Base-by-base conservation (phyloP, 768 basidiomycete genomes). In the Pulveroboletus ravenelii region DNA sequence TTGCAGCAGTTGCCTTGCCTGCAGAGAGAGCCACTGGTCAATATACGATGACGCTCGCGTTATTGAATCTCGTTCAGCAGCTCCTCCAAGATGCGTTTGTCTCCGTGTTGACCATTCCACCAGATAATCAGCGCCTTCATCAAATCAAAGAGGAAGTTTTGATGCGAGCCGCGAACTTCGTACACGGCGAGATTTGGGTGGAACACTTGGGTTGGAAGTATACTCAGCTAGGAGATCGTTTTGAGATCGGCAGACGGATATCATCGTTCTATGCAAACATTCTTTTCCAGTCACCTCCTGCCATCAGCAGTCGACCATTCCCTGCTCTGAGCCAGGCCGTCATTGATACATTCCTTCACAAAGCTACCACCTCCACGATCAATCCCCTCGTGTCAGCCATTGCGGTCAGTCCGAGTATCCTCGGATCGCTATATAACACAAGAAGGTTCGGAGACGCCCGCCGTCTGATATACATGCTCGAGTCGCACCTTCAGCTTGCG, bases 131-230 rank as follows among this genome's bases (percentile, higher is more conserved):
- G 6, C 80, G 79, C 30, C 74, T 86, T 31, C 82, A 78, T 45
- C 82, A 82, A 58, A 71, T 93, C 48, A 93, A 93, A 62, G 87
- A 89, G 59, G 89, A 91, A 51, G 91, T 93, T 5, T 74, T 94
- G 20, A 70, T 88, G 42, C 82, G 89, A 31, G 91, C 89, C 0
- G 75, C 82, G 12, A 75, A 76, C 5, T 91, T 93, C 54, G 78
- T 94, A 9, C 89, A 93, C 59, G 79, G 81, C 8, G 89, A 94
- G 63, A 82, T 95, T 17, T 97, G 93, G 93, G 79, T 86, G 1
- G 85, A 87, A 58, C 87, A 91, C 65, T 64, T 82, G 35, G 80
- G 82, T 3, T 97, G 93, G 93, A 88, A 89, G 64, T 96, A 93
- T 56, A 73, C 74, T 5, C 85, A 86, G 48, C 74, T 93, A 12